Evolutionary conservation across 2,329 filamentous ascomycete genomes (phyloP).

Genomic region (Claviceps quebecensis): DNA sequence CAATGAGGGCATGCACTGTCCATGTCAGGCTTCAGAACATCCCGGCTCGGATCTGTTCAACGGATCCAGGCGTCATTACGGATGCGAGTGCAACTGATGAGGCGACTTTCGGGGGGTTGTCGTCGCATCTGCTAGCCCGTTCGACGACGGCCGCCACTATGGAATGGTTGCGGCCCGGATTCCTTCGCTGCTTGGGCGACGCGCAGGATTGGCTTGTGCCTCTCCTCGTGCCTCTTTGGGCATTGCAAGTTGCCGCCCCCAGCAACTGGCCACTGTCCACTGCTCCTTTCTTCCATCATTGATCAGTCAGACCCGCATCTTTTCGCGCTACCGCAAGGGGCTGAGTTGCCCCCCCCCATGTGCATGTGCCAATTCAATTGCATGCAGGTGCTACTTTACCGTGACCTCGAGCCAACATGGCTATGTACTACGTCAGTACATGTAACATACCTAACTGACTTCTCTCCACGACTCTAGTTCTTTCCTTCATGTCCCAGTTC

Average conservation of each 20-base stretch:
- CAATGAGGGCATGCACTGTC: neutral
- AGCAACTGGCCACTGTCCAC: neutral
- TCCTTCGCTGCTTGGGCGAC: no score
- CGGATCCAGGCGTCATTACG: neutral
- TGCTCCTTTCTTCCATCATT: neutral
- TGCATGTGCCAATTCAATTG: neutral
- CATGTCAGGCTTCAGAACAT: neutral
- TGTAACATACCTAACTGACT: neutral
- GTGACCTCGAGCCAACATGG: neutral
- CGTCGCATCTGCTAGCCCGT: no score
- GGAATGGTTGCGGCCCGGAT: no score
- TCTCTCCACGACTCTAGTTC: conserved; percentile 38
- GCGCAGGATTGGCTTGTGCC: no score
- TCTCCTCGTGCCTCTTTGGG: no score
- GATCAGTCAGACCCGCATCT: neutral
- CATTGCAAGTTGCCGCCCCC: neutral
- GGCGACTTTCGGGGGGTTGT: no score
- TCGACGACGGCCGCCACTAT: no score
- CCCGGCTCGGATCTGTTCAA: neutral
- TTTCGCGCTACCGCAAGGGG: neutral
- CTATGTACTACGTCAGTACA: neutral
- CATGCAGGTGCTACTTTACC: neutral
- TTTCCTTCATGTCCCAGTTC: conserved; percentile 80
- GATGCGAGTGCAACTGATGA: no score
- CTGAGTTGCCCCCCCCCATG: neutral